A percentile compares a stretch with the other conserved stretches of the same genome.
phyloP scores from a whole-genome alignment of 2,329 filamentous ascomycete genomes.

The Aspergillus niger region DNA sequence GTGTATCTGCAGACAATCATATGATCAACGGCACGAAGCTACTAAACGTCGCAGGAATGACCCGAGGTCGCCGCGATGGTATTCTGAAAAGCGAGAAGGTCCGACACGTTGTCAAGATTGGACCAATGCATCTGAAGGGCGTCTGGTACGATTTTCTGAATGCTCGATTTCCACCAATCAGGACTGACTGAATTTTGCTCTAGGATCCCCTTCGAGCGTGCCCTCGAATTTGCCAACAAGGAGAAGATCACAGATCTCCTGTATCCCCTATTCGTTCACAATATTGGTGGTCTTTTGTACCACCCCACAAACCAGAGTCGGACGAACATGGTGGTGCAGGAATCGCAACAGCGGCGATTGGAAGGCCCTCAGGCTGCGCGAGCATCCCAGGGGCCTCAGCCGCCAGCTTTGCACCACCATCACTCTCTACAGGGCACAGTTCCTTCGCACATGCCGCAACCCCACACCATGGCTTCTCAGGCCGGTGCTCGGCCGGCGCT shows the following conservation, averaged over 20 bases:
- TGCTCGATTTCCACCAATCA: too few relatives aligned
- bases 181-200: slow-evolving; percentile 15
- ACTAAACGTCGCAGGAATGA: slow-evolving; percentile 97
- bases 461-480: slow-evolving; percentile 63
- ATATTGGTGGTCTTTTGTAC: slow-evolving; percentile 90
- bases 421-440: slow-evolving; percentile 66
- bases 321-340: slow-evolving; percentile 84
- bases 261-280: slow-evolving; percentile 96
- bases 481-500: slow-evolving; percentile 68
- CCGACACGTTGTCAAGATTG: slow-evolving; percentile 96
- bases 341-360: slow-evolving; percentile 73
- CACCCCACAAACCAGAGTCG: slow-evolving; percentile 81
- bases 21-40: slow-evolving; percentile 99
- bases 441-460: slow-evolving; percentile 65
- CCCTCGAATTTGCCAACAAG: slow-evolving; percentile 98
- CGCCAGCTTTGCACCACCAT: slow-evolving; percentile 62
- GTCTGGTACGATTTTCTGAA: slow-evolving; percentile 70
- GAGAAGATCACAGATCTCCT: slow-evolving; percentile 96
- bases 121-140: slow-evolving; percentile 97
- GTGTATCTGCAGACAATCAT: slow-evolving; percentile 73
- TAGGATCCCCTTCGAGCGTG: slow-evolving; percentile 97
- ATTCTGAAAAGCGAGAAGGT: slow-evolving; percentile 98
- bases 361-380: slow-evolving; percentile 52
- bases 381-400: slow-evolving; percentile 68
- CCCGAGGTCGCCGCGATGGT: slow-evolving; percentile 87